Conservation (phyloP, 768 basidiomycete species). For the Gelatoporia subvermispora region DNA sequence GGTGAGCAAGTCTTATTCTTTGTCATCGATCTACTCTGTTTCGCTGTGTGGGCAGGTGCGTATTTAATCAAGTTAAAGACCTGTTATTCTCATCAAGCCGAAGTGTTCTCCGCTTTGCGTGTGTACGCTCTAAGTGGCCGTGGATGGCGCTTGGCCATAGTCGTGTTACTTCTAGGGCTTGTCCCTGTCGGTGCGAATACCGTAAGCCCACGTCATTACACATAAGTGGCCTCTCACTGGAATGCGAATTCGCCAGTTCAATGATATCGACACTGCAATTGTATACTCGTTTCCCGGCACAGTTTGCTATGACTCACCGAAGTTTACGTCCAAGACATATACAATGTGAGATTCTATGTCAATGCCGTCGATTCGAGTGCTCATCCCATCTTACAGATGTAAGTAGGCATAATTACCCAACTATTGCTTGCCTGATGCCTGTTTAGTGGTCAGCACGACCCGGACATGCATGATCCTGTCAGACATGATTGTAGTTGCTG, state of each 20-base stretch:
- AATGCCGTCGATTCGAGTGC: too few species aligned
- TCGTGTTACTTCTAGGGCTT: background rate
- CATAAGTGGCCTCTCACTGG: too few species aligned
- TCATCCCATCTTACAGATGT: too few species aligned
- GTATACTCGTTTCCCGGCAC: too few species aligned
- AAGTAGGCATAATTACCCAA: too few species aligned
- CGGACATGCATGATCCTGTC: background rate
- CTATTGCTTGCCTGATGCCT: too few species aligned
- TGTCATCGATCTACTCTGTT: background rate
- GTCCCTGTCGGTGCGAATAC: background rate
- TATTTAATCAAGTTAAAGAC: too few species aligned
- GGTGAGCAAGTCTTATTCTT: background rate
- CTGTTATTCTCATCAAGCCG: background rate
- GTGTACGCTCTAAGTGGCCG: background rate
- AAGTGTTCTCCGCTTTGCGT: background rate
- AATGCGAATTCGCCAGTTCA: too few species aligned
- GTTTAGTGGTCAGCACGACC: background rate
- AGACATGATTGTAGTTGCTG: background rate
- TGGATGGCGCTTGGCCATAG: background rate
- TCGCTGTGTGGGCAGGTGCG: background rate
- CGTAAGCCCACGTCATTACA: background rate
- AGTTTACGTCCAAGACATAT: too few species aligned
- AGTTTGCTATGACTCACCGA: too few species aligned
- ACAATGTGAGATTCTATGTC: too few species aligned
- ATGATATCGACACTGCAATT: too few species aligned